Evolutionary conservation across 2,329 filamentous ascomycete species (phyloP).

Genomic region (Fusarium continuum): DNA sequence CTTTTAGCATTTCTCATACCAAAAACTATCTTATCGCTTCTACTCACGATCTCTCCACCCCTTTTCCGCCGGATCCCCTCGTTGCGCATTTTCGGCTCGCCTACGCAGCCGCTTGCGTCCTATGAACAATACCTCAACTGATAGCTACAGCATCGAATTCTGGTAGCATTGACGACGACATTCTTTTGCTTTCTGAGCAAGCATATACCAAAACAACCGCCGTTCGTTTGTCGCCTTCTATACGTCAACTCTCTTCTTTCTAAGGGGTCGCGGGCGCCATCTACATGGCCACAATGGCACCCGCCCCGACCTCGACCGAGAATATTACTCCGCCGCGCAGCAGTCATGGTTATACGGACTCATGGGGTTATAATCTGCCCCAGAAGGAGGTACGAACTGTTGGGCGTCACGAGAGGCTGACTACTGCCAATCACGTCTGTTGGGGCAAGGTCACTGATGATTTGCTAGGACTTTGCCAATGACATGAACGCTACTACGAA

Average conservation of each 20-base stretch:
- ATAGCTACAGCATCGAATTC: background rate
- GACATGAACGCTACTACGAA: constrained; percentile 26
- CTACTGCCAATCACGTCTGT: background rate
- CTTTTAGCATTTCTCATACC: background rate
- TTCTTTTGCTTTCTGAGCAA: background rate
- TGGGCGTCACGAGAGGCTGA: background rate
- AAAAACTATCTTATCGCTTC: constrained; percentile 21
- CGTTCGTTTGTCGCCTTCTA: background rate
- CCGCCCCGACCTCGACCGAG: constrained; percentile 58
- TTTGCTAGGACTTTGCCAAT: constrained; percentile 33
- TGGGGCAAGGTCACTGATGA: constrained; percentile 22
- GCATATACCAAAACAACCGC: background rate
- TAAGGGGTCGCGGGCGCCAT: constrained; percentile 46
- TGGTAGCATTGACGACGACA: constrained; percentile 1
- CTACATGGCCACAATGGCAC: constrained; percentile 63
- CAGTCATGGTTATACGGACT: constrained; percentile 57
- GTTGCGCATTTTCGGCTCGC: constrained; percentile 26
- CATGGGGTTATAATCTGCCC: constrained; percentile 54
- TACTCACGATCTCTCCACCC: constrained; percentile 18
- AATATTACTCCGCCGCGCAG: constrained; percentile 60
- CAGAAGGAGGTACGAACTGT: constrained; percentile 51
- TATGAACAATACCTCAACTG: constrained; percentile 20
- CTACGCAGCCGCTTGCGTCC: constrained; percentile 22
- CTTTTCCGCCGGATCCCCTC: constrained; percentile 24
- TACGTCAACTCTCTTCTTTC: constrained; percentile 6